Conservation (phyloP, 257 asterid genomes). For the Striga asiatica region DNA sequence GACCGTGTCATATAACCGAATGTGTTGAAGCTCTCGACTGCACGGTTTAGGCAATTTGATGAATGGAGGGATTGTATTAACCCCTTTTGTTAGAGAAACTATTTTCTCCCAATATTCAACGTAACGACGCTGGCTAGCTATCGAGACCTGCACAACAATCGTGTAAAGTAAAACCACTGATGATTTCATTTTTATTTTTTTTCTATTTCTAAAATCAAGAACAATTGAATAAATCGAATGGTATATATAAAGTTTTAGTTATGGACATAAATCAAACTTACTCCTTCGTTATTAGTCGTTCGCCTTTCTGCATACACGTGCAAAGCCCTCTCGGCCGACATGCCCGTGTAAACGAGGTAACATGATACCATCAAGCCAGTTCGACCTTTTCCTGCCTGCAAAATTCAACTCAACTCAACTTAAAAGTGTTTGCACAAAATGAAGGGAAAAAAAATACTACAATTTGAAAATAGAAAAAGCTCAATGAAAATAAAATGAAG, state of each 20-base stretch:
- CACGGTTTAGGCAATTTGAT: constrained; percentile 45
- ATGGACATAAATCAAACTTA: constrained; percentile 26
- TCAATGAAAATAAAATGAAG: not conserved
- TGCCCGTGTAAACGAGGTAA: constrained; percentile 56
- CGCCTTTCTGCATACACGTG: constrained; percentile 63
- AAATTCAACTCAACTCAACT: not conserved
- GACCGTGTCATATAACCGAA: constrained; percentile 51
- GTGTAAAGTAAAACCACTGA: too few relatives aligned
- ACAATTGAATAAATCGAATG: not conserved
- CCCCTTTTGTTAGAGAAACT: constrained; percentile 24
- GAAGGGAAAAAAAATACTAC: not conserved
- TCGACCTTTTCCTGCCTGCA: constrained; percentile 86
- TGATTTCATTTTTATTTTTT: too few relatives aligned
- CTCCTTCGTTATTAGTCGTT: constrained; percentile 78
- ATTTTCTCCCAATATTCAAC: constrained; percentile 63
- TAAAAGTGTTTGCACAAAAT: not conserved
- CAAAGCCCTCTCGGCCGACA: constrained; percentile 67
- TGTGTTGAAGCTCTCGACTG: constrained; percentile 44
- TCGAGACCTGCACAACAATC: constrained; percentile 40
- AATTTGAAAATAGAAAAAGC: not conserved
- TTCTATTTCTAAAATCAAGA: not conserved
- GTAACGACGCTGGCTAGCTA: constrained; percentile 77
- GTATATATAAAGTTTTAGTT: not conserved
- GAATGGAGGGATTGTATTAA: constrained; percentile 21
- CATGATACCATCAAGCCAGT: constrained; percentile 76